phyloP scores from a whole-genome alignment of 768 basidiomycete genomes.

The Neoboletus brunneissimus region DNA sequence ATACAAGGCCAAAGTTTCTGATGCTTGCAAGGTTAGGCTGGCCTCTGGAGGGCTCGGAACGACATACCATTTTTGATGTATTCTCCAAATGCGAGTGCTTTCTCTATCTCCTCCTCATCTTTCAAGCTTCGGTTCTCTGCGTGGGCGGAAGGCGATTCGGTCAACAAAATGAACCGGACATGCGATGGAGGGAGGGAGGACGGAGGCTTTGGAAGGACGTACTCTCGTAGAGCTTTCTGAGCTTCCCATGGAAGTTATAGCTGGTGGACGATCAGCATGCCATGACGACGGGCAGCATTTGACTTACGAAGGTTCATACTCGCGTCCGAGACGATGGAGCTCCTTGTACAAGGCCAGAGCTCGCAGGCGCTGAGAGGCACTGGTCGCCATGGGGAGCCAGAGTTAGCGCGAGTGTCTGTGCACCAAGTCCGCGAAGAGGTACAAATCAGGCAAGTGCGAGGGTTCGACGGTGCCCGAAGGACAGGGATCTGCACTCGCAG shows the following conservation, averaged over 20 bases:
- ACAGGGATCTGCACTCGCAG: background rate
- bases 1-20: conserved; percentile 82
- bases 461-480: too few relatives aligned
- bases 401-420: background rate
- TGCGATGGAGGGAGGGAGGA: background rate
- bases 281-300: conserved; percentile 6
- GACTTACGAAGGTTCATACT: conserved; percentile 78
- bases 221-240: conserved; percentile 76
- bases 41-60: background rate
- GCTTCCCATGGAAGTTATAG: conserved; percentile 73
- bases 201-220: conserved; percentile 20
- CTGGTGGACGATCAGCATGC: conserved; percentile 36
- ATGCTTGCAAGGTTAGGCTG: conserved; percentile 4
- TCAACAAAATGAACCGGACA: background rate
- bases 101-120: conserved; percentile 70
- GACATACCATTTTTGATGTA: conserved; percentile 80
- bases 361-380: conserved; percentile 51
- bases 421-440: background rate
- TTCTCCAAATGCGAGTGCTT: conserved; percentile 69
- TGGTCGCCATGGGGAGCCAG: conserved; percentile 42
- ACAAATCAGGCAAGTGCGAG: background rate
- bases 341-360: conserved; percentile 80
- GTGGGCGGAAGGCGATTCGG: background rate
- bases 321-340: conserved; percentile 72
- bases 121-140: conserved; percentile 67